phyloP scores from a whole-genome alignment of 768 basidiomycete species.

The Cystofilobasidium bisporidii region DNA sequence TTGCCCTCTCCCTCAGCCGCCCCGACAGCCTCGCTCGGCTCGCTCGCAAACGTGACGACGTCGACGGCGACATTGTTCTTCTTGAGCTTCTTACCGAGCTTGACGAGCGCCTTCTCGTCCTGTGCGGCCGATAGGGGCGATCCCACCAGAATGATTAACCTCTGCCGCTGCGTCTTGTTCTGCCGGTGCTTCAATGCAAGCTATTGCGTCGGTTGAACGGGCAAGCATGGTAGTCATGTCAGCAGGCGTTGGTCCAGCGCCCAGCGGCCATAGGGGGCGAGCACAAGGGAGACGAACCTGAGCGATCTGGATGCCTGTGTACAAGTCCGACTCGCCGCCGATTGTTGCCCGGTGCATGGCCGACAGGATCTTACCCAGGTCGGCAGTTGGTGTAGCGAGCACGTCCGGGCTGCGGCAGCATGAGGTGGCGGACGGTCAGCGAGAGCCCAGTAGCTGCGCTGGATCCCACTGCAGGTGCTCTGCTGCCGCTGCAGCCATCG shows the following conservation, averaged over 20 bases:
- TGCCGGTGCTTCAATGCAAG: constrained; percentile 94
- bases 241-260: no score
- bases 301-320: constrained; percentile 83
- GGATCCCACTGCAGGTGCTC: background rate
- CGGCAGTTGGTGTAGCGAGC: constrained; percentile 88
- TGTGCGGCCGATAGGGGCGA: constrained; percentile 54
- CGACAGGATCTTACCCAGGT: constrained; percentile 79
- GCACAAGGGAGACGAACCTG: constrained; percentile 49
- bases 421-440: background rate
- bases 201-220: constrained; percentile 19
- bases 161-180: constrained; percentile 95
- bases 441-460: no score
- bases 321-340: constrained; percentile 72
- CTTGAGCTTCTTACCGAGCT: constrained; percentile 92
- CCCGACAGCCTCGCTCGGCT: constrained; percentile 47
- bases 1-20: constrained; percentile 39
- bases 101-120: constrained; percentile 66
- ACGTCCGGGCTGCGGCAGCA: constrained; percentile 65
- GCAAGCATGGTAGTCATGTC: background rate
- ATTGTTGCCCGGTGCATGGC: constrained; percentile 70
- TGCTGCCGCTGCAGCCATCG: no score
- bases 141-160: constrained; percentile 87
- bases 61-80: constrained; percentile 99
- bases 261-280: no score
- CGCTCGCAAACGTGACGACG: constrained; percentile 80